Evolutionary conservation across 169 alveolate species (phyloP).

Genomic region (Babesia divergens): DNA sequence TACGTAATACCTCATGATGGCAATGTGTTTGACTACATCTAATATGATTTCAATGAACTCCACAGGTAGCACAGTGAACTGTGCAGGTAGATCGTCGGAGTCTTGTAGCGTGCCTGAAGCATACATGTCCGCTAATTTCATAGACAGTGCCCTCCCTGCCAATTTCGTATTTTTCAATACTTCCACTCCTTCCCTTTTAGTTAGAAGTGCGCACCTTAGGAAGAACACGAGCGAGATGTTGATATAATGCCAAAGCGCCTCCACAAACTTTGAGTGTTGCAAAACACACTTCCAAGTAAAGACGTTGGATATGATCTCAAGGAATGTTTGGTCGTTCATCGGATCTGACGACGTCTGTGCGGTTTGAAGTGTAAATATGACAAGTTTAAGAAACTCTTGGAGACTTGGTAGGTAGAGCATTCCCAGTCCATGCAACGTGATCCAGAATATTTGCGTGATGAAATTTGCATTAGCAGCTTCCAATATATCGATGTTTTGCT

Average conservation of each 20-base stretch:
- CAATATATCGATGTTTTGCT: constrained; percentile 18
- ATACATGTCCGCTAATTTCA: constrained; percentile 26
- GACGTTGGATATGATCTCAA: constrained; percentile 58
- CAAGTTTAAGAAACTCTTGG: constrained; percentile 70
- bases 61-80: constrained; percentile 75
- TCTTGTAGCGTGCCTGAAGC: constrained; percentile 18
- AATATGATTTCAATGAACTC: constrained; percentile 70
- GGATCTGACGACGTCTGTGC: constrained; percentile 20
- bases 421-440: constrained; percentile 74
- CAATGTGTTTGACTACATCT: constrained; percentile 62
- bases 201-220: constrained; percentile 56
- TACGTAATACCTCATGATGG: constrained; percentile 54
- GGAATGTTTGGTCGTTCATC: constrained; percentile 56
- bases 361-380: constrained; percentile 36
- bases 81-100: constrained; percentile 63
- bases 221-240: constrained; percentile 59
- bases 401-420: constrained; percentile 75
- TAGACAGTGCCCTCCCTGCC: constrained; percentile 12
- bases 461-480: constrained; percentile 72
- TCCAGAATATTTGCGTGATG: constrained; percentile 83
- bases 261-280: constrained; percentile 52
- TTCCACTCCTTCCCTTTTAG: constrained; percentile 29
- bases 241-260: constrained; percentile 66
- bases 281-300: constrained; percentile 67
- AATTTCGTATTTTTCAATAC: background rate